A percentile compares a stretch with the other conserved stretches of the same genome.
phyloP scores from a whole-genome alignment of 2,329 filamentous ascomycete genomes.

The Botrytis squamosa region DNA sequence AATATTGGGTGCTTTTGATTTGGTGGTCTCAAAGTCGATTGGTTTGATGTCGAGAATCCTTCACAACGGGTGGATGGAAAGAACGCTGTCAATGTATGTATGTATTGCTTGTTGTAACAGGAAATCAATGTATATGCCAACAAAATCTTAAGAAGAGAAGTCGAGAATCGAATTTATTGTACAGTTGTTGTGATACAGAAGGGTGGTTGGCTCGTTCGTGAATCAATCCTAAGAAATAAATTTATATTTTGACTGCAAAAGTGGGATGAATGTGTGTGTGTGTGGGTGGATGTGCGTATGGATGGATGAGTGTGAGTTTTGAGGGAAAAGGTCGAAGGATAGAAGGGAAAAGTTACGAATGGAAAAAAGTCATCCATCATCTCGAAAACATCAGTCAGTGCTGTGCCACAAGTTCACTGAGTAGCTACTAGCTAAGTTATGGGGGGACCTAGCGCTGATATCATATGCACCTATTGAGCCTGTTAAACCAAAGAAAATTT shows the following conservation, averaged over 20 bases:
- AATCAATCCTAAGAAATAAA: neutral
- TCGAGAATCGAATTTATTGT: neutral
- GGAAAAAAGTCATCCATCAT: neutral
- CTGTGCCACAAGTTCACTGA: conserved; percentile 1
- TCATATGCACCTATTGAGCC: neutral
- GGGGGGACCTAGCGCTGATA: neutral
- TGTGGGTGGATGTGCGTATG: neutral
- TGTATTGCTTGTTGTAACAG: neutral
- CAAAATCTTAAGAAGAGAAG: neutral
- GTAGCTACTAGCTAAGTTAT: neutral
- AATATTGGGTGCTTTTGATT: neutral
- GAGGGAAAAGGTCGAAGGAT: neutral
- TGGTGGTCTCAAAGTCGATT: neutral
- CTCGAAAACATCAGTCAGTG: neutral
- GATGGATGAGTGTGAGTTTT: neutral
- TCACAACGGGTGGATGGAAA: neutral
- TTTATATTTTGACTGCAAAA: neutral
- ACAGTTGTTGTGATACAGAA: neutral
- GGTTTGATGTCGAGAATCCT: neutral
- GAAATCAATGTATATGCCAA: neutral
- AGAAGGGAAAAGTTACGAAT: neutral
- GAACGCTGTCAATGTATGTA: neutral
- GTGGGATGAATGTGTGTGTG: neutral
- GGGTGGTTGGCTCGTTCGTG: neutral
- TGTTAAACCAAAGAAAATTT: neutral